Conservation (phyloP, 345 rosid genomes). For the sweet orange (Citrus sinensis) region DNA sequence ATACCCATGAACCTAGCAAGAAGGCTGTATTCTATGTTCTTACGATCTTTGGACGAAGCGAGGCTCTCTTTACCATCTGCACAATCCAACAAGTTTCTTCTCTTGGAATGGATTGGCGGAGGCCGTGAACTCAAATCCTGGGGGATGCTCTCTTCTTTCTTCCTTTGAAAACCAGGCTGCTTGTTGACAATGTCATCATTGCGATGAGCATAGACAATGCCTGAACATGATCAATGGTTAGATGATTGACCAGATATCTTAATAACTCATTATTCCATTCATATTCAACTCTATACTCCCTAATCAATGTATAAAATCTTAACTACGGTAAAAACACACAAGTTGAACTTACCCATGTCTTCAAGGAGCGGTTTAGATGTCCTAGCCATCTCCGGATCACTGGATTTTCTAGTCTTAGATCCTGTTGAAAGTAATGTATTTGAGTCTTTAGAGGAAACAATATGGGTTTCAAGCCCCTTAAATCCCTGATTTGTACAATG, state of each 20-base stretch:
- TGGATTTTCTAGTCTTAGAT: neutral
- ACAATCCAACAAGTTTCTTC: conserved; percentile 16
- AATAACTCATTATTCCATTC: too few relatives aligned
- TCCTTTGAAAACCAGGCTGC: conserved; percentile 21
- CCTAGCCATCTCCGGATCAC: conserved; percentile 14
- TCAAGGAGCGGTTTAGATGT: conserved; percentile 37
- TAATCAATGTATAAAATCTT: neutral
- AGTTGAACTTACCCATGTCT: conserved; percentile 57
- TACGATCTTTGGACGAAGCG: conserved; percentile 30
- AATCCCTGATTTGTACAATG: conserved; percentile 22
- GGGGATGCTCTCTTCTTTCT: conserved; percentile 13
- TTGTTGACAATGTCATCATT: conserved; percentile 70
- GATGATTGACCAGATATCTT: neutral
- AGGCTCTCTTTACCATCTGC: conserved; percentile 20
- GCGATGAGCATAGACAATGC: conserved; percentile 76
- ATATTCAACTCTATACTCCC: neutral
- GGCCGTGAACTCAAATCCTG: conserved; percentile 8
- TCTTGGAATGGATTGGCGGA: conserved; percentile 8
- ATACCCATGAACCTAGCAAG: conserved; percentile 62
- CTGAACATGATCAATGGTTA: conserved; percentile 28
- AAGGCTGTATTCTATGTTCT: conserved; percentile 44
- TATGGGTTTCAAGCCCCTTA: conserved; percentile 19
- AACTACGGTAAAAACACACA: neutral
- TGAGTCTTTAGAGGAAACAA: conserved; percentile 16
- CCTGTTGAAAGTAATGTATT: conserved; percentile 11